Evolutionary conservation across 805 yeast species (phyloP), one percentile per base, ranked within the genome.

Genomic region (Suhomyces sp.): DNA sequence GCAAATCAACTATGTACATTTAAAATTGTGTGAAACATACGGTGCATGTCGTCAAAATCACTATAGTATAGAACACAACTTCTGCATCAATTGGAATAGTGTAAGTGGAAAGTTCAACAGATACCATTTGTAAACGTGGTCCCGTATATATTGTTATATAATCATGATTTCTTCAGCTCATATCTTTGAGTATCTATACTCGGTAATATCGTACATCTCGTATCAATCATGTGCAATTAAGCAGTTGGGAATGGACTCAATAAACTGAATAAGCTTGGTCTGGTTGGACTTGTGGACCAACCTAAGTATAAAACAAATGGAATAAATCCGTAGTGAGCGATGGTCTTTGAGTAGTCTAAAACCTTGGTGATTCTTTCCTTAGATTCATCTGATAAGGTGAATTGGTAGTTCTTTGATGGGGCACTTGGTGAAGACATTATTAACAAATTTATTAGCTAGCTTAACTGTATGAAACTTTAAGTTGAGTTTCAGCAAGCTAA

Each of bases 251-350:
- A 79, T 48, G 96, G 96, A 58, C 92, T 86, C 62, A 88, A 78
- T 63, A 88, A 79, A 65, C 78, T 80, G 71, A 93, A 79, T 67
- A 93, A 77, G 59, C 85, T 84, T 58, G 97, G 97, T 74, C 87
- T 89, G 72, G 87, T 87, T 52, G 90, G 79, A 58, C 93, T 85
- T 61, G 89, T 84, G 47, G 76, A 68, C 78, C 77, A 75, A 19
- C 79, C 99, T 63, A 94, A 77, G 79, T 94, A 94, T 67, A 94
- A 78, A 60, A 94, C 86, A 68, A 94, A 88, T 53, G 99, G 99
- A 64, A 94, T 86, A 90, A 96, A 94, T 46, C 98, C 97, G 73
- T 91, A 94, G 74, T 96, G 99, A 54, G 93, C 88, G 65, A 87
- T 81, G 50, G 90, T 88, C 69, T 90, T 89, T 59, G 97, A 85